These are phyloP conservation scores for Podaxis sp. DNA, from an alignment of 768 basidiomycete genomes.

Conservation along the genomic window DNA sequence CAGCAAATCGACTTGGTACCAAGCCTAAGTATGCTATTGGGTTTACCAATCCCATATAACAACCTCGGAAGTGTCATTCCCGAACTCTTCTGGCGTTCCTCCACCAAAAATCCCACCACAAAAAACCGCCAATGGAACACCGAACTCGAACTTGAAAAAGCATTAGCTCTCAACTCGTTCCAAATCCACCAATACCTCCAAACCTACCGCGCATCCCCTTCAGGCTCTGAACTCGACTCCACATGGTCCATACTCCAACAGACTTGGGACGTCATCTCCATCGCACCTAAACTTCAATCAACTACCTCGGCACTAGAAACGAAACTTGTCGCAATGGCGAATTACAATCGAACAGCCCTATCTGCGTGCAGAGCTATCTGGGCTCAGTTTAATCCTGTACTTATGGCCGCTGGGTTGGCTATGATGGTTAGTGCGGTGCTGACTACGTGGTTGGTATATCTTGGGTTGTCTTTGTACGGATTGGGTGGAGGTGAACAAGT, in stretches of 20 bases:
- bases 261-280: slow-evolving; percentile 15
- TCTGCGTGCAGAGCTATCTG: too few relatives aligned
- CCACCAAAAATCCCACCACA: not conserved
- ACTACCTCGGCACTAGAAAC: too few relatives aligned
- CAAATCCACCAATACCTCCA: slow-evolving; percentile 78
- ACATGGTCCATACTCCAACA: slow-evolving; percentile 38
- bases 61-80: slow-evolving; percentile 91
- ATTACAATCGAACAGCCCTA: too few relatives aligned
- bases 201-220: slow-evolving; percentile 65
- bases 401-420: too few relatives aligned
- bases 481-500: not conserved
- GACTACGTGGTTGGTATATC: too few relatives aligned
- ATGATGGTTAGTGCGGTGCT: too few relatives aligned
- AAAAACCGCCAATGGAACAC: not conserved
- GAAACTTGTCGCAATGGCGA: too few relatives aligned
- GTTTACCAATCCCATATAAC: slow-evolving; percentile 92
- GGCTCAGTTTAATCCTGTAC: too few relatives aligned
- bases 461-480: too few relatives aligned
- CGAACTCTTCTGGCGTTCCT: slow-evolving; percentile 69
- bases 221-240: slow-evolving; percentile 69
- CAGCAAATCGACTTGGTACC: slow-evolving; percentile 95
- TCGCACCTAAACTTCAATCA: too few relatives aligned
- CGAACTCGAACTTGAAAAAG: slow-evolving; percentile 42
- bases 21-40: slow-evolving; percentile 82
- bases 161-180: slow-evolving; percentile 63